Percentiles rank a stretch among this genome's conserved stretches.
Evolutionary conservation across 1,284 basidiomycete genomes (phyloP).

Genomic region (Ustilago hordei): DNA sequence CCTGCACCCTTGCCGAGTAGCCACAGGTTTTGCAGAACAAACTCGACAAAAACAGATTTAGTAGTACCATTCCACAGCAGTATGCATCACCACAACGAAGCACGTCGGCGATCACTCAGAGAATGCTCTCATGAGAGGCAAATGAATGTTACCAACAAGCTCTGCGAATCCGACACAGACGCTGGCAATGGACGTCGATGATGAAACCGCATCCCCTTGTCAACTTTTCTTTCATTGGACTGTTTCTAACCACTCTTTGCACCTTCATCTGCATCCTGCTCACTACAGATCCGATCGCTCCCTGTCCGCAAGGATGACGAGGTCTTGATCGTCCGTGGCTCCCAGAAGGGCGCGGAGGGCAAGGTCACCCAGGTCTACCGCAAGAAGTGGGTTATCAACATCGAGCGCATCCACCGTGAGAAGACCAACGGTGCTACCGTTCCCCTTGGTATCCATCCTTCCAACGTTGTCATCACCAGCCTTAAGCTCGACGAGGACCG

Average conservation of each 20-base stretch:
- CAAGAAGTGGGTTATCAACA: constrained; percentile 99
- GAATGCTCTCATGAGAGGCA: neutral
- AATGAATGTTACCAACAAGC: too few relatives aligned
- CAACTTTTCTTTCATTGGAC: neutral
- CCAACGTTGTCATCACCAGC: constrained; percentile 88
- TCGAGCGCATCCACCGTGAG: constrained; percentile 97
- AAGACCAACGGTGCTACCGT: constrained; percentile 96
- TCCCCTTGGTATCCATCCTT: constrained; percentile 94
- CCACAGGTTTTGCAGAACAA: neutral
- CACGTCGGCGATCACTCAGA: too few relatives aligned
- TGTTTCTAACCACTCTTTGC: neutral
- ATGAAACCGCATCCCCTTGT: neutral
- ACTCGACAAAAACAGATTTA: neutral
- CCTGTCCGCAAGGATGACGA: constrained; percentile 99
- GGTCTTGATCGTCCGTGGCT: constrained; percentile 84
- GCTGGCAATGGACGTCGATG: constrained; percentile 16
- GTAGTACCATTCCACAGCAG: too few relatives aligned
- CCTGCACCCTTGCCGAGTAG: neutral
- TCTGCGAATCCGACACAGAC: neutral
- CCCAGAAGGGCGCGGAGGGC: constrained; percentile 86
- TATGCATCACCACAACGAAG: neutral
- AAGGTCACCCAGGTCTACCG: constrained; percentile 81
- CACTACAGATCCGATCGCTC: constrained; percentile 83
- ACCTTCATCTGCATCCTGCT: constrained; percentile 2
- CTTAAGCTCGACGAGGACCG: constrained; percentile 70